Evolutionary conservation across 139 green algal species (phyloP), one percentile per base, ranked within the genome.

Genomic region (Asterochloris erici): DNA sequence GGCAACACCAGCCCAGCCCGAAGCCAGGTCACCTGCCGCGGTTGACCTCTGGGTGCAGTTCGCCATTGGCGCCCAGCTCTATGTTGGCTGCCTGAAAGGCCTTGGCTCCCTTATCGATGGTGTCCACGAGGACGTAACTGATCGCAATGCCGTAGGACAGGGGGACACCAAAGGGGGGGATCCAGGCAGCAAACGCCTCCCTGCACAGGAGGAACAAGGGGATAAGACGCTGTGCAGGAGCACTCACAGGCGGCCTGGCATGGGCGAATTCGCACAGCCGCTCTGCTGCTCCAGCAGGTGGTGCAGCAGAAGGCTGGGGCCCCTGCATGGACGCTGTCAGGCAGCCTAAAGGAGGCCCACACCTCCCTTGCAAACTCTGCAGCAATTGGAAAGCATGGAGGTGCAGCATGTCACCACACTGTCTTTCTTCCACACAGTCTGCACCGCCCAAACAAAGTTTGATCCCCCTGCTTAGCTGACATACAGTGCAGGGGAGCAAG

Each of bases 111-210:
- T 96, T 96, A 86, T 96, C 92, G 16, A 81, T 71, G 17, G 92
- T 95, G 82, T 96, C 93, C 38, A 90, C 86, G 21, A 93, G 77
- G 2, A 96, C 93, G 77, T 96, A 96, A 23, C 54, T 63, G 17
- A 96, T 91, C 23, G 93, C 93, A 11, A 95, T 79, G 0, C 87
- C 91, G 80, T 95, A 96, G 14, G 89, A 92, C 17, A 92, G 75
- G 21, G 91, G 91, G 21, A 96, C 93, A 64, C 93, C 93, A 16
- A 83, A 87, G 19, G 81, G 27, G 13, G 92, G 92, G 2, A 96
- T 84, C 88, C 89, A 96, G 1, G 91, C 91, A 28, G 87, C 90
- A 88, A 95, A 95, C 1, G 91, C 91, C 84, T 96, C 93, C 28
- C 89, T 89, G 78, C 28, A 82, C 38, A 54, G 38, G 38, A 54